Base-by-base conservation (phyloP, 495 filamentous ascomycete species). In the Penicillium desertorum region DNA sequence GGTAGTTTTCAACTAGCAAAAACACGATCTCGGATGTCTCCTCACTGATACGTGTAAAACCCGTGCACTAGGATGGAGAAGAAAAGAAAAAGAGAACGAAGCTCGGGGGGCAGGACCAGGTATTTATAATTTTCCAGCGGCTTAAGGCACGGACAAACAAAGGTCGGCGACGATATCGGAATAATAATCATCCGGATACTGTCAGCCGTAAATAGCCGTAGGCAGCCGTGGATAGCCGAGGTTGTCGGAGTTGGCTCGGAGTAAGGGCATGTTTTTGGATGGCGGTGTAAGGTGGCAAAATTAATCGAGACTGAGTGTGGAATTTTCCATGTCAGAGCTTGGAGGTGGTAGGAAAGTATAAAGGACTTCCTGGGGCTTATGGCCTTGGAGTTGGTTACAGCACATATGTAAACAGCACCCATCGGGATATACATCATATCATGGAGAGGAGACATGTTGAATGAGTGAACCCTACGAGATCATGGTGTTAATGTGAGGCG, bases 1-100 rank as follows among this genome's bases (percentile, higher is more conserved):
- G 71, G 71, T 79, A 81, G 79, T 81, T 81, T 81, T 81, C 79
- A 81, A 81, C 77, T 79, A 81, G 79, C 79, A 80, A 80, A 79
- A 80, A 80, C 76, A 78, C 76, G 74, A 65, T 76, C 77, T 81
- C 79, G 79, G 79, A 81, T 76, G 67, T 73, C 72, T 81, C 79
- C 77, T 81, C 79, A 81, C 77, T 79, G 77, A 78, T 65, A 73
- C 74, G 76, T 76, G 76, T 80, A 80, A 76, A 76, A 77, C 78
- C 78, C 76, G 65, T 79, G 78, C 78, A 81, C 78, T 66, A 76
- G 76, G 75, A 79, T 79, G 68, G 56, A 69, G 61, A 76, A 71
- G 57, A 68, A 79, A 79, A 64, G 69, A 73, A 76, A 66, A 65
- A 60, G 62, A 62, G 67, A 27, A 59, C 54, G 17, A 34, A 53